Evolutionary conservation across 2,329 filamentous ascomycete species (phyloP), one percentile per base, ranked within the genome.

Genomic region (Sporothrix pseudoabietina): DNA sequence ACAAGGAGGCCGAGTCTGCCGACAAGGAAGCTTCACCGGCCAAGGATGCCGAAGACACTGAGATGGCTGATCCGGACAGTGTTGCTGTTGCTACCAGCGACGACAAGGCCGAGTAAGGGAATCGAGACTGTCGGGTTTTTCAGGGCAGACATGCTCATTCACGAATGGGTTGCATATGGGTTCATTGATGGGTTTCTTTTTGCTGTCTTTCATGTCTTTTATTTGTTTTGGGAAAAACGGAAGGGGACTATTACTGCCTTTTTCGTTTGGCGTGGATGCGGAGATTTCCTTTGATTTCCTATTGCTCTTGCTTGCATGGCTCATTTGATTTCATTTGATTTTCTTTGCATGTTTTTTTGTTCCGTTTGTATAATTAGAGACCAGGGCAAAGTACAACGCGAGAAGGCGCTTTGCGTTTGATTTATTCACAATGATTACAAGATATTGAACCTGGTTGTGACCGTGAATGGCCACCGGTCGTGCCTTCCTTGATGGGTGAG

Each of bases 1-100:
- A 7, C 22, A 41, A 57, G 12, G 32, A 72, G 57, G n/a, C 55
- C 49, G 10, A 69, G 32, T 16, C 63, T 6, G 61, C 9, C 0
- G 10, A n/a, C 61, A 65, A 65, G 63, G 57, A 61, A 32, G 26
- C 26, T 12, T 14, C 26, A 5, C 12, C 47, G 73, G 78, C 81
- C 47, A 82, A 84, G 71, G 84, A 85, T n/a, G 83, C 84, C 19
- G 83, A 86, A 72, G 85, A 86, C 74, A 82, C 85, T 4, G 84
- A 86, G 76, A 86, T 86, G 84, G 80, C 78, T 16, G 84, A 85
- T 71, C 82, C 83, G 73, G 84, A 86, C 63, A 83, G 83, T 6
- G 78, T 76, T 7, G 66, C 61, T 2, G 77, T 77, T 49, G 77
- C 77, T 68, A 78, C 78, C 22, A 75, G 71, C 3, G 78, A 73